phyloP scores from a whole-genome alignment of 2,329 filamentous ascomycete genomes.

The Diaporthe sp. region DNA sequence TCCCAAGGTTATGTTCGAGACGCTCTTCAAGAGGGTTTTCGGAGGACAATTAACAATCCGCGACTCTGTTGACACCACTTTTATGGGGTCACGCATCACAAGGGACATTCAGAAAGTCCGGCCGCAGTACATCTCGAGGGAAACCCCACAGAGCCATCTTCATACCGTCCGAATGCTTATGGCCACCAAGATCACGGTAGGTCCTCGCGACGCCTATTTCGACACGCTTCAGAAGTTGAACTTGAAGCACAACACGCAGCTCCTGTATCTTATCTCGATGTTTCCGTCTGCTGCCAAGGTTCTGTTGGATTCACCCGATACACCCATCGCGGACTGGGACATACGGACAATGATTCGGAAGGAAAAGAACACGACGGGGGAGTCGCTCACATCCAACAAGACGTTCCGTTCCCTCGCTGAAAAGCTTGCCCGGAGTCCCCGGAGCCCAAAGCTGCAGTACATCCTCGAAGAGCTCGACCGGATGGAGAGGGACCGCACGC shows the following conservation, averaged over 20 bases:
- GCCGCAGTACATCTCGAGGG: not conserved
- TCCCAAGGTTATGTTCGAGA: not conserved
- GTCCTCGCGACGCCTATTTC: not conserved
- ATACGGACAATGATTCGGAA: not conserved
- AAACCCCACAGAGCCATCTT: not conserved
- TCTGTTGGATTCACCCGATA: not conserved
- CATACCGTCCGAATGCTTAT: not conserved
- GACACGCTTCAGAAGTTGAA: not conserved
- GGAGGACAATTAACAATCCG: not conserved
- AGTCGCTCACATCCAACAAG: not conserved
- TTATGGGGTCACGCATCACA: slow-evolving; percentile 9
- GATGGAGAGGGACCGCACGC: not conserved
- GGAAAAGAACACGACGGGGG: not conserved
- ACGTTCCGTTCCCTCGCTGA: not conserved
- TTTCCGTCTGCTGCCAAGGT: slow-evolving; percentile 25
- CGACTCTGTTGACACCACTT: not conserved
- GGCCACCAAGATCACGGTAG: not conserved
- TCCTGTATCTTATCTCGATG: slow-evolving; percentile 32
- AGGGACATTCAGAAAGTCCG: not conserved
- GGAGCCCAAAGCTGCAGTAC: slow-evolving; percentile 26
- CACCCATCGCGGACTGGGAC: not conserved
- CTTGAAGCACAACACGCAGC: not conserved
- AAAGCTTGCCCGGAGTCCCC: not conserved
- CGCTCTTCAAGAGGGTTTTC: not conserved
- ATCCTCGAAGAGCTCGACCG: slow-evolving; percentile 25